Percentiles rank a stretch among this genome's conserved stretches.
Conservation (phyloP, 176 grass and related monocot genomes). For the Dactylis glomerata region DNA sequence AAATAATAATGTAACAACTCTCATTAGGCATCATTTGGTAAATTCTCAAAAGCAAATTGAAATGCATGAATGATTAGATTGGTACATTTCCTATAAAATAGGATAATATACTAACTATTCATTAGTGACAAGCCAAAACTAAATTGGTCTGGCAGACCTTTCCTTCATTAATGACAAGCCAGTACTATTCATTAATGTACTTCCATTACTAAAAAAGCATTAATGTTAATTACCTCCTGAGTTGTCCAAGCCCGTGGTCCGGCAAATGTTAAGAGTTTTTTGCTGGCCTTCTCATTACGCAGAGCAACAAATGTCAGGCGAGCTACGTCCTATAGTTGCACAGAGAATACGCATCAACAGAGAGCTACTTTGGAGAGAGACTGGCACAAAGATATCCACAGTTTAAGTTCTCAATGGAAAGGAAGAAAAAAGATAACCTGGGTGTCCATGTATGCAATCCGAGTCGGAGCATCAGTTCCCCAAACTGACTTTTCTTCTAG, state of each 20-base stretch:
- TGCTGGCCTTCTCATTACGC: conserved; percentile 73
- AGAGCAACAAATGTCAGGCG: conserved; percentile 88
- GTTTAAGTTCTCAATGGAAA: conserved; percentile 6
- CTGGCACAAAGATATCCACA: neutral
- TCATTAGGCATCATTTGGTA: conserved; percentile 7
- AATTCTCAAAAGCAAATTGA: conserved; percentile 25
- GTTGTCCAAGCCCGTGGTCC: conserved; percentile 98
- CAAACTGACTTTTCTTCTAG: conserved; percentile 98
- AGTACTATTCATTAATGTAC: neutral
- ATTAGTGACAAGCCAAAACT: neutral
- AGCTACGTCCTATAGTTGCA: conserved; percentile 71
- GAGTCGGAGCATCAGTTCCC: conserved; percentile 98
- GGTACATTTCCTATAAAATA: neutral
- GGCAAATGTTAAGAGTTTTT: conserved; percentile 85
- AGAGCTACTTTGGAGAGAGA: conserved; percentile 25
- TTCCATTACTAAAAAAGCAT: neutral
- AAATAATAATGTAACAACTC: conserved; percentile 15
- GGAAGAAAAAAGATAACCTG: conserved; percentile 49
- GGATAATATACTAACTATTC: neutral
- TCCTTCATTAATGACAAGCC: neutral
- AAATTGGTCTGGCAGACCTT: neutral
- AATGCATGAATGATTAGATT: neutral
- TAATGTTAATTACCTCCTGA: conserved; percentile 78
- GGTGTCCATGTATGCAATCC: conserved; percentile 99
- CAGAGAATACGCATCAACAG: conserved; percentile 22